Evolutionary conservation across 2,329 filamentous ascomycete genomes (phyloP), one percentile per base, ranked within the genome.

Genomic region (Fusarium albidum): DNA sequence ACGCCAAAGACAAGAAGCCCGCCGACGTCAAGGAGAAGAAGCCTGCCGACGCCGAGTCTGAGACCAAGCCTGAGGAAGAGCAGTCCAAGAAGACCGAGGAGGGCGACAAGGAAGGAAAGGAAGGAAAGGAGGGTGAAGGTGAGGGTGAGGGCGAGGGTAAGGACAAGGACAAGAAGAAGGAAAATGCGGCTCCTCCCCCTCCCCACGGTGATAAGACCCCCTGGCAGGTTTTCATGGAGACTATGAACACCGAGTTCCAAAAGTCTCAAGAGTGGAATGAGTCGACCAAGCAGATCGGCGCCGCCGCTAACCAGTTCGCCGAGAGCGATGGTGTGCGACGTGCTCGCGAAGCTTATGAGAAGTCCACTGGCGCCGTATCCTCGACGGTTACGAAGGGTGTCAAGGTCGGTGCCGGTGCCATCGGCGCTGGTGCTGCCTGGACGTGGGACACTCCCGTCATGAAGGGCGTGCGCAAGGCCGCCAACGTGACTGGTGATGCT

Each of bases 211-310:
- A 96, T 78, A 99, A 99, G 81, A 95, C 94, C 4, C 95, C 95
- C 47, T 98, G 95, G 93, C 92, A 98, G 73, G 95, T 99, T 27
- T 99, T 99, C 79, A 91, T 91, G 69, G 95, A 99, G 71, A 99
- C 95, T n/a, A 85, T 99, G 76, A 86, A 91, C 73, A 83, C 82
- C 51, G 95, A 99, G 76, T 96, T 99, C 77, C 92, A 97, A 75
- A 90, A 92, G 45, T 98, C 93, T 13, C 96, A 98, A 72, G 95
- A 99, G 74, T 99, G 95, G 95, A 96, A 99, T 70, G 95, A 99
- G 71, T 96, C 92, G 35, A 99, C 94, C 34, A 98, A 99, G 79
- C 91, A 95, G 63, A 84, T 99, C 34, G 90, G 91, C 14, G 91
- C 91, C 41, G 91, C 90, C 6, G 92, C 94, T 14, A 89, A 96